Conservation (phyloP, 139 green algal species). For the Micromonas pusilla region DNA sequence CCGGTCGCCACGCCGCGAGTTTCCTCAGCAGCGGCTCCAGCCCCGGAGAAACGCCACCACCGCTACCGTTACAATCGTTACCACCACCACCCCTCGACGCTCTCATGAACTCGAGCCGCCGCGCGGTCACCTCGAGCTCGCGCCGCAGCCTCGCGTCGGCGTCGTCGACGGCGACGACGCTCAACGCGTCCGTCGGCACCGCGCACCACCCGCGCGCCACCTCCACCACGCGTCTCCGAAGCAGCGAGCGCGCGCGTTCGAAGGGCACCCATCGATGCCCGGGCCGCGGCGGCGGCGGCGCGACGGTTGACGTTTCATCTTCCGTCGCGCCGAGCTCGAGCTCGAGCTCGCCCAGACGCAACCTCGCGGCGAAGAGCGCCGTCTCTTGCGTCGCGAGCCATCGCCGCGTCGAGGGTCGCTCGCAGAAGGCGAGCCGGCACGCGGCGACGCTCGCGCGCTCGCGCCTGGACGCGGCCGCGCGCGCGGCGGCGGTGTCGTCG, state of each 20-base stretch:
- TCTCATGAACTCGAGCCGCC: too few species aligned
- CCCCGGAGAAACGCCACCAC: too few species aligned
- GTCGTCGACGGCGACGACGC: neutral
- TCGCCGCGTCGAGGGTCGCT: neutral
- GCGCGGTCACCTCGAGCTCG: too few species aligned
- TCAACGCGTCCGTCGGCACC: neutral
- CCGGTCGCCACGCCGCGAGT: too few species aligned
- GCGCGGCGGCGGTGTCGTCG: too few species aligned
- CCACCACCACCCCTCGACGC: too few species aligned
- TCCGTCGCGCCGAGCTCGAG: neutral
- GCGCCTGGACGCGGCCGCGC: too few species aligned
- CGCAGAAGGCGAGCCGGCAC: neutral
- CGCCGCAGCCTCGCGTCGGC: neutral
- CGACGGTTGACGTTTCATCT: neutral
- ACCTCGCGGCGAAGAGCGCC: neutral
- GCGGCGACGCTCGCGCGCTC: neutral
- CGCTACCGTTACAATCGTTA: too few species aligned
- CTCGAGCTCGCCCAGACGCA: neutral
- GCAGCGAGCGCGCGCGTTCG: neutral
- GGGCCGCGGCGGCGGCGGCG: too few species aligned
- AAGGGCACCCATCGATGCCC: neutral
- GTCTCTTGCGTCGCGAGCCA: neutral
- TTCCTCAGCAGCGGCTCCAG: too few species aligned
- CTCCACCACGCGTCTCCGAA: neutral
- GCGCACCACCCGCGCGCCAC: neutral